These are phyloP conservation scores for Atkinsonella texensis DNA, from an alignment of 2,329 filamentous ascomycete genomes.

Conservation along the genomic window DNA sequence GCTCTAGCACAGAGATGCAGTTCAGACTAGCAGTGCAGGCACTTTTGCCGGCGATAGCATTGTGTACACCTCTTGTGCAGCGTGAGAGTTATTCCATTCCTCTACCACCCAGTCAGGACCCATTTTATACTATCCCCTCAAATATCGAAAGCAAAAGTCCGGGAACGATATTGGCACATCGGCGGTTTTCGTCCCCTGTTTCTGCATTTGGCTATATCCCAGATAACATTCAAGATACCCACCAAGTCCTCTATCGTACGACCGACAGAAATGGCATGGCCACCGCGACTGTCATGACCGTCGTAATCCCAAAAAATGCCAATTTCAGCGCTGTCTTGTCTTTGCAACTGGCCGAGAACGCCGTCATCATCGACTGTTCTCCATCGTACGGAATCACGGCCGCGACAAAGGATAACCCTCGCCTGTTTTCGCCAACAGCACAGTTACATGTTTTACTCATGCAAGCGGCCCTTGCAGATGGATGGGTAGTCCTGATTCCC, in stretches of 20 bases:
- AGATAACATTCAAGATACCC: neutral
- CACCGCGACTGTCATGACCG: neutral
- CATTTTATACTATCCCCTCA: neutral
- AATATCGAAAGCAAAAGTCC: neutral
- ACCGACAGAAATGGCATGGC: neutral
- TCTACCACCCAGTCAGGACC: neutral
- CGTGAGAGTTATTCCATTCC: neutral
- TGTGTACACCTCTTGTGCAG: neutral
- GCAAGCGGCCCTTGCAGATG: neutral
- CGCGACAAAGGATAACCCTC: neutral
- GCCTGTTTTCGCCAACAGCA: neutral
- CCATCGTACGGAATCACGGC: neutral
- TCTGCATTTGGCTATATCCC: neutral
- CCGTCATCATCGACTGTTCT: neutral
- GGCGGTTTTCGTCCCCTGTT: neutral
- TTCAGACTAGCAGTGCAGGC: neutral
- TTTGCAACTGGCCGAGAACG: neutral
- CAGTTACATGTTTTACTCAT: neutral
- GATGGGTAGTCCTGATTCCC: neutral
- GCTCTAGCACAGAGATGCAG: too few species aligned
- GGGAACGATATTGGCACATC: neutral
- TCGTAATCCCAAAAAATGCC: neutral
- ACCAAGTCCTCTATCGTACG: neutral
- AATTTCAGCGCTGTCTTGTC: neutral
- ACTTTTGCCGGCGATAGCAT: neutral